Base-by-base conservation (phyloP, 768 basidiomycete species). In the Mycena pura region DNA sequence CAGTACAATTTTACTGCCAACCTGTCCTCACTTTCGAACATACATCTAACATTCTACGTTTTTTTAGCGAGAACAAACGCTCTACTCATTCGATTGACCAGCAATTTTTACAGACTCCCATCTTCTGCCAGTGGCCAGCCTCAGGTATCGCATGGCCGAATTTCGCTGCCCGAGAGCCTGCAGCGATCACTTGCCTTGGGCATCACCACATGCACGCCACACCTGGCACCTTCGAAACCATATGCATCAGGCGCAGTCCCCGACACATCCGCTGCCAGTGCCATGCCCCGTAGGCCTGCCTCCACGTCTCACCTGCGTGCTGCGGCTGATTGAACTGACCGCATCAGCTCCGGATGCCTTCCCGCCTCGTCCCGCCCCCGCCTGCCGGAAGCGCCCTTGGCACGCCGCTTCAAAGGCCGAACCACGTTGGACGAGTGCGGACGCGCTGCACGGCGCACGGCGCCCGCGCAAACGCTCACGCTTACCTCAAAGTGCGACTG, bases 61-160 rank as follows among this genome's bases (percentile, higher is more conserved):
- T 28, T 43, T 28, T 40, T 28, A 63, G 62, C 44, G 31, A 45
- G 62, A 43, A 41, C 47, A 36, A 63, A 56, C 36, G 40, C 43
- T 11, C 62, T 63, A 24, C 55, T 63, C 51, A 36, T 57, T 56
- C 62, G 62, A 22, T 31, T 63, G 19, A 52, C 62, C 10, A 57
- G 50, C 46, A 57, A 57, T 57, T 63, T 63, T 57, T 24, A 51
- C 2, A 49, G 51, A 10, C 49, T 29, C 24, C 19, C 47, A 6
- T 44, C 54, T 4, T 5, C n/a, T 6, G 36, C n/a, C n/a, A n/a
- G n/a, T n/a, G n/a, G n/a, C n/a, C 9, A 4, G 50, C 7, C 2
- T 21, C 52, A 51, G 5, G 25, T 34, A 9, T 15, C 24, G 3
- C 24, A 15, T 32, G 10, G 41, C 25, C 40, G 39, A 28, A 55